Conservation (phyloP, 306 rosid genomes). For the Medicago truncatula region MtrunA17r5.0-ANR NC_053042.1:11751501-11752000, state of each 20-base stretch:
- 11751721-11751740: background rate
- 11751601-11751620: constrained; percentile 14
- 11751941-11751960: constrained; percentile 76
- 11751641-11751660: too few species aligned
- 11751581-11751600: background rate
- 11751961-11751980: constrained; percentile 78
- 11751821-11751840: constrained; percentile 36
- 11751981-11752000: constrained; percentile 78
- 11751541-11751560: too few species aligned
- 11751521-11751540: too few species aligned
- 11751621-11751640: background rate
- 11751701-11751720: too few species aligned
- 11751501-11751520: too few species aligned
- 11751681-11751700: too few species aligned
- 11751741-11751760: too few species aligned
- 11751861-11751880: constrained; percentile 81
- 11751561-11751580: background rate
- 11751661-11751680: background rate
- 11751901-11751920: constrained; percentile 47
- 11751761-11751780: too few species aligned
- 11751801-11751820: constrained; percentile 16
- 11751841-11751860: constrained; percentile 84
- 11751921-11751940: constrained; percentile 84
- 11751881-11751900: constrained; percentile 65
- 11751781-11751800: background rate